phyloP scores from a whole-genome alignment of 2,329 filamentous ascomycete species.

The Aspergillus sclerotialis region DNA sequence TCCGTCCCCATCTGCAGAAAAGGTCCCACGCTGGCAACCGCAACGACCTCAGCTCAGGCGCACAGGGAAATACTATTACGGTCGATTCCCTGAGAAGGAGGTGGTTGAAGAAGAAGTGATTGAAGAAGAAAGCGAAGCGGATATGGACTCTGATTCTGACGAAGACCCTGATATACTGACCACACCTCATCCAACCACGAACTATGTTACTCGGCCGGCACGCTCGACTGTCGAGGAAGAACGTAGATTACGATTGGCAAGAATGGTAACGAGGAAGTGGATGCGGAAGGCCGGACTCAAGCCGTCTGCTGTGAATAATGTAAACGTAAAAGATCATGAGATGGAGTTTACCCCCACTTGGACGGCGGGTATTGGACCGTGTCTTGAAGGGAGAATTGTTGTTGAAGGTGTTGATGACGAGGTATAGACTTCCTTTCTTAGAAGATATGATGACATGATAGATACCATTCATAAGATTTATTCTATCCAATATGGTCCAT shows the following conservation, averaged over 20 bases:
- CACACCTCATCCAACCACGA: conserved; percentile 23
- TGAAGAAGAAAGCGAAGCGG: conserved; percentile 34
- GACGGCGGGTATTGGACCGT: conserved; percentile 73
- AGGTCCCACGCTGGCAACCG: conserved; percentile 10
- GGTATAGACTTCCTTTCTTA: conserved; percentile 2
- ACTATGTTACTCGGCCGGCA: conserved; percentile 32
- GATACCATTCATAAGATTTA: background rate
- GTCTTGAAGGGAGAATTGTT: conserved; percentile 67
- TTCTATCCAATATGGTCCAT: conserved; percentile 1
- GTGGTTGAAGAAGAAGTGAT: conserved; percentile 26
- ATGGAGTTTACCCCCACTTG: conserved; percentile 59
- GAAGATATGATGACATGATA: background rate
- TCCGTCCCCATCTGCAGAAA: conserved; percentile 20
- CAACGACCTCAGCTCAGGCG: conserved; percentile 16
- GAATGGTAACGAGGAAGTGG: conserved; percentile 67
- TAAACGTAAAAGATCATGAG: conserved; percentile 48
- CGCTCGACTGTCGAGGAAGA: conserved; percentile 44
- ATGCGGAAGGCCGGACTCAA: conserved; percentile 60
- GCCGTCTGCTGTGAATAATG: conserved; percentile 34
- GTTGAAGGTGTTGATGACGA: conserved; percentile 10
- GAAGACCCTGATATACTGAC: conserved; percentile 33
- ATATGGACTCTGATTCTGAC: conserved; percentile 39
- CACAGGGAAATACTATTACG: conserved; percentile 23
- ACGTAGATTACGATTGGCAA: conserved; percentile 56
- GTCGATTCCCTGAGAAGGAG: conserved; percentile 20